Base-by-base conservation (phyloP, 2,329 filamentous ascomycete genomes). In the Epichloe sylvatica region DNA sequence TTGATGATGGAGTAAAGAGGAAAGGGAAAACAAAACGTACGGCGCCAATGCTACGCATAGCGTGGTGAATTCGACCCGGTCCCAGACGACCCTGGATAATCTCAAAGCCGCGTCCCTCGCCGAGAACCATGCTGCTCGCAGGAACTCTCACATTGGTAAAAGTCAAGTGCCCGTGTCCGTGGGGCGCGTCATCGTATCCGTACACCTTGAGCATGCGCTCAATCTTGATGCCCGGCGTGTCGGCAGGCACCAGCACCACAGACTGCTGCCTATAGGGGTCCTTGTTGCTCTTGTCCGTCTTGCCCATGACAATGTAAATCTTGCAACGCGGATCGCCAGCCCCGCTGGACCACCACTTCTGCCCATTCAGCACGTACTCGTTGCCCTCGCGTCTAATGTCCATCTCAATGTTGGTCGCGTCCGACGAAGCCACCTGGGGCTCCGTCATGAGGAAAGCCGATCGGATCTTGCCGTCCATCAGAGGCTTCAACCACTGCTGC, bases 271-370 rank as follows among this genome's bases (percentile, higher is more conserved):
- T 79, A 77, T 97, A 95, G 21, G 81, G 72, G 64, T 90, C 82
- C 55, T 75, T 69, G 73, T 94, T 84, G 57, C 72, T 71, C 45
- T 85, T 74, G 62, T 94, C 86, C 12, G 80, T 84, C 76, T 97
- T 95, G 69, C 88, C 92, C 86, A 98, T 95, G 59, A 95, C 89
- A 54, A 98, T 83, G 72, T 96, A 97, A 65, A 98, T 74, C 67
- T 85, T 77, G 75, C 92, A 98, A 59, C 91, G 80, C 51, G 84
- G 85, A 70, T 98, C 92, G 51, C 92, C 92, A 17, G 90, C 89
- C 56, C 92, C 92, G 55, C 87, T 94, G 30, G 88, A 94, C 92
- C 92, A 98, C 92, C 92, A 98, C 87, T 98, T 98, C 80, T 91
- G 60, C 51, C 92, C 92, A 63, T 97, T 96, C 49, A 98, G 76